These are phyloP conservation scores for Magnusiomyces tetraspermus DNA, from an alignment of 1,139 yeast species.

Conservation along the genomic window DNA sequence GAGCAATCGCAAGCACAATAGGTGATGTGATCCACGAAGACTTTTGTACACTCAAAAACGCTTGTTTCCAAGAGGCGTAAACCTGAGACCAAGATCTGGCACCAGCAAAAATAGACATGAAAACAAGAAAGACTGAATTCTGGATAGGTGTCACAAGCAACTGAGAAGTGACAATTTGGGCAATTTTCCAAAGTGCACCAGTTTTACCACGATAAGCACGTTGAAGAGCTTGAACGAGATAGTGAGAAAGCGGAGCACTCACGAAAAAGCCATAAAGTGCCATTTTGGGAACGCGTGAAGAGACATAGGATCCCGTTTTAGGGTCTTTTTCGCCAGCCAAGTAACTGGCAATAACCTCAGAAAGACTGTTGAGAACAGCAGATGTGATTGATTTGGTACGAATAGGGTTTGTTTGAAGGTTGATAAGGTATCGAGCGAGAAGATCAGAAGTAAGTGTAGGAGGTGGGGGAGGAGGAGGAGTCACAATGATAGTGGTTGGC, in stretches of 20 bases:
- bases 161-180: conserved; percentile 54
- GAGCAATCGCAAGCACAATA: conserved; percentile 59
- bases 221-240: conserved; percentile 30
- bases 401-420: conserved; percentile 26
- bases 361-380: conserved; percentile 31
- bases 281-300: conserved; percentile 50
- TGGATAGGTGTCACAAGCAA: conserved; percentile 56
- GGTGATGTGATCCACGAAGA: conserved; percentile 61
- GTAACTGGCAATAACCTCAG: conserved; percentile 32
- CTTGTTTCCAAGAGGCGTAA: conserved; percentile 39
- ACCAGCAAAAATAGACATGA: conserved; percentile 35
- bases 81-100: conserved; percentile 29
- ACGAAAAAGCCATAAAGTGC: conserved; percentile 61
- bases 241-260: conserved; percentile 69
- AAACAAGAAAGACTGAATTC: conserved; percentile 47
- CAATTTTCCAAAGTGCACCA: conserved; percentile 35
- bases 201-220: conserved; percentile 29
- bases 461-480: conserved; percentile 3
- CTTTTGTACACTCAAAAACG: conserved; percentile 48
- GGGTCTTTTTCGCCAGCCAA: conserved; percentile 34
- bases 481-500: no score
- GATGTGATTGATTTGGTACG: conserved; percentile 34
- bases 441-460: background rate
- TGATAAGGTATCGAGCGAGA: conserved; percentile 20
- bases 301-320: conserved; percentile 27